Percentiles rank a stretch among this genome's conserved stretches.
Conservation (phyloP, 2,329 filamentous ascomycete species). For the Fulvia fulva region DNA sequence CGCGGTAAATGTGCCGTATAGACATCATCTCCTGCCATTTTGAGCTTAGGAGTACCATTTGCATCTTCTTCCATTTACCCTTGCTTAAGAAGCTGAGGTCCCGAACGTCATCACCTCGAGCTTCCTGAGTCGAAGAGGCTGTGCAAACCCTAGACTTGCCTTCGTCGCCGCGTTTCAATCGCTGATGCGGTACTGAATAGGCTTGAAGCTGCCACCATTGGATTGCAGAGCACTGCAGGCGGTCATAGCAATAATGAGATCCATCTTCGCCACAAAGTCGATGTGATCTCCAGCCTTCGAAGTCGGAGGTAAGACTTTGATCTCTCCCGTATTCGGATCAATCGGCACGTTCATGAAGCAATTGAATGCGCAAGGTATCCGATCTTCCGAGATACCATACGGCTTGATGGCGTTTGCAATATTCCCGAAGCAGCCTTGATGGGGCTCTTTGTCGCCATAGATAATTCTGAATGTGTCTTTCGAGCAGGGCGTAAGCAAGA, state of each 20-base stretch:
- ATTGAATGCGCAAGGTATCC: constrained; percentile 27
- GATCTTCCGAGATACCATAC: constrained; percentile 21
- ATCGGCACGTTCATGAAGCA: constrained; percentile 30
- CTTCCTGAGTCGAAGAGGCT: not conserved
- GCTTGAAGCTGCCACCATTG: constrained; percentile 26
- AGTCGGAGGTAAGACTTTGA: constrained; percentile 25
- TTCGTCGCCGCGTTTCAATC: not conserved
- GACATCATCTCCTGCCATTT: not conserved
- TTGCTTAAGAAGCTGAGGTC: no score
- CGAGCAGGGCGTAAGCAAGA: constrained; percentile 23
- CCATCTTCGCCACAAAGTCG: constrained; percentile 28
- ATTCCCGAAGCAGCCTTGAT: constrained; percentile 29
- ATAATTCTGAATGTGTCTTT: constrained; percentile 24
- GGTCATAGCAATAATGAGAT: constrained; percentile 26
- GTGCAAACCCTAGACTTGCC: not conserved
- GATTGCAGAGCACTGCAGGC: constrained; percentile 24
- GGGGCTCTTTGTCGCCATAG: constrained; percentile 25
- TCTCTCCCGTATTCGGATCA: constrained; percentile 21
- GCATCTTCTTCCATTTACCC: no score
- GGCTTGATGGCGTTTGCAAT: constrained; percentile 20
- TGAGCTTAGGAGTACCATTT: not conserved
- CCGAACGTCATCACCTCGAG: not conserved
- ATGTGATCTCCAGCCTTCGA: constrained; percentile 26
- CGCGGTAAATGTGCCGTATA: not conserved
- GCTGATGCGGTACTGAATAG: constrained; percentile 15